Evolutionary conservation across 768 basidiomycete genomes (phyloP), one percentile per base, ranked within the genome.

Genomic region (Glaciozyma martinii): DNA sequence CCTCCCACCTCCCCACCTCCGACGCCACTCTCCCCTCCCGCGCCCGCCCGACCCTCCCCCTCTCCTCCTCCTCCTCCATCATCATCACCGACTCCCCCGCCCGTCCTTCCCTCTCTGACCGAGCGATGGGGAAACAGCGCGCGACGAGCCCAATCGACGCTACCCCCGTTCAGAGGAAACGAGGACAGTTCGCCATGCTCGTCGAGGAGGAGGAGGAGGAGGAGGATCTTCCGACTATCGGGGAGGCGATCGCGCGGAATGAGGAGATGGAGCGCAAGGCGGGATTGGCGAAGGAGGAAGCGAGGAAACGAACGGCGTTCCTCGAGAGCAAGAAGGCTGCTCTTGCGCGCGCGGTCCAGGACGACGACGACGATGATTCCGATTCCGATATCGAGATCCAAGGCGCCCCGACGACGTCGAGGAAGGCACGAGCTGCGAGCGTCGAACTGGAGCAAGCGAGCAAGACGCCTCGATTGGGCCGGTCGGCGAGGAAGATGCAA

Each of bases 341-440:
- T 2, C 46, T 23, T 3, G 54, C 19, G 43, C 7, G 25, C 46
- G 8, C 47, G 32, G 3, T n/a, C 30, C 8, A 37, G 29, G n/a
- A 23, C 30, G 5, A 8, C 16, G 67, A 65, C 59, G n/a, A 23
- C 30, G 5, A 8, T 10, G 67, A 65, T 55, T 60, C 59, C 37
- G 65, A 66, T 42, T 60, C 64, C 56, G 67, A 69, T 16, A 16
- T 65, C 58, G 67, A 69, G 50, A 63, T 66, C 32, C 49, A 60
- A 53, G 59, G 50, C 2, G 55, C 30, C 10, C 61, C 66, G 3
- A n/a, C 66, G 3, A n/a, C 25, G 30, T 9, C 23, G 27, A 58
- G 43, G 32, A 42, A 32, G 3, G 25, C 37, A 5, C 27, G 23
- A 25, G 37, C 9, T 5, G 15, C 27, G 37, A 29, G 46, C 46